phyloP scores from a whole-genome alignment of 176 grass and related monocot species.

The Urochloa ruziziensis region DNA sequence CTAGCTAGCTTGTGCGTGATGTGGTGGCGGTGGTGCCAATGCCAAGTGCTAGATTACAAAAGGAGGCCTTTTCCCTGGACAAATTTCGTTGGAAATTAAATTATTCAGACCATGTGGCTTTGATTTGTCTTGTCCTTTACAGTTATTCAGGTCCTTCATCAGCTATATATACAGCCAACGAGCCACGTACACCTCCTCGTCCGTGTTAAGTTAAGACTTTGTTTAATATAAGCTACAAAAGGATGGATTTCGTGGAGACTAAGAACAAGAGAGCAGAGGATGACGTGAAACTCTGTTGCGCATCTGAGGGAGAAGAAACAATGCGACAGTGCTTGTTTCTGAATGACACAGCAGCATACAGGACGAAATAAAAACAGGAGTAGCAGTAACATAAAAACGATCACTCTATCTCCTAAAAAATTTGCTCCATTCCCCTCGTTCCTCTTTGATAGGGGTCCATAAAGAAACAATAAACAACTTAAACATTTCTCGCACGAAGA shows the following conservation, averaged over 20 bases:
- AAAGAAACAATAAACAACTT: background rate
- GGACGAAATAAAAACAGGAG: background rate
- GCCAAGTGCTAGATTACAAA: conserved; percentile 24
- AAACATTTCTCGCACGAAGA: background rate
- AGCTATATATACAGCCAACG: background rate
- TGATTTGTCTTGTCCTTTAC: no score
- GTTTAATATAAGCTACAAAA: no score
- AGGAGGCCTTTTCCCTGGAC: conserved; percentile 25
- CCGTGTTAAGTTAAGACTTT: background rate
- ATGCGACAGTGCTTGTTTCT: no score
- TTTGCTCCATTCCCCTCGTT: background rate
- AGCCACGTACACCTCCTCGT: no score
- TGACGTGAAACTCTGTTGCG: no score
- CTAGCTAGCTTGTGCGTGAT: background rate
- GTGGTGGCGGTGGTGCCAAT: background rate
- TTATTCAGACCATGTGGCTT: background rate
- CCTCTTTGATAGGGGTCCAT: background rate
- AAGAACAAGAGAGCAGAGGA: no score
- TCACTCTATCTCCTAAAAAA: background rate
- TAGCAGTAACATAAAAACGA: background rate
- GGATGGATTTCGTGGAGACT: no score
- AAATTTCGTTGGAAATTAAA: conserved; percentile 9
- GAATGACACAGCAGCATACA: no score
- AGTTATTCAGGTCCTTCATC: no score
- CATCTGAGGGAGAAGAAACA: no score